These are phyloP conservation scores for Phytophthora podocarpi DNA, from an alignment of 352 stramenopile species.

Conservation along the genomic window DNA sequence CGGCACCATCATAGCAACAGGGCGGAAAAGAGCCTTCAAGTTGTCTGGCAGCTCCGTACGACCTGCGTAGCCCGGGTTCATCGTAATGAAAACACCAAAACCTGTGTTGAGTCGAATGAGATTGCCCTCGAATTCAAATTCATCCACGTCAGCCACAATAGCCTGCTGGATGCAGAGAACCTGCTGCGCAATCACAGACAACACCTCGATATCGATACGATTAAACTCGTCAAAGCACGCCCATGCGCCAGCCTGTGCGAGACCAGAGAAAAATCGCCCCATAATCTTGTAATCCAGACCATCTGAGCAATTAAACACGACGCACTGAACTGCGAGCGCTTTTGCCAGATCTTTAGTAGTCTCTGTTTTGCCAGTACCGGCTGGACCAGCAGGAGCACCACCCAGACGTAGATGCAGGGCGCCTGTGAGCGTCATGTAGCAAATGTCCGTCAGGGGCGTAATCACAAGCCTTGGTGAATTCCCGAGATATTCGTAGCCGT, in stretches of 20 bases:
- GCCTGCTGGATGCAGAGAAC: constrained; percentile 95
- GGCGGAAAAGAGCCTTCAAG: constrained; percentile 94
- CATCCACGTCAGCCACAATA: constrained; percentile 86
- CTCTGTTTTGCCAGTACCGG: constrained; percentile 95
- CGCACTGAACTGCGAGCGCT: constrained; percentile 92
- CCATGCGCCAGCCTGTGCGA: constrained; percentile 93
- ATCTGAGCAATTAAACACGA: constrained; percentile 97
- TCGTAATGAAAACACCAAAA: constrained; percentile 96
- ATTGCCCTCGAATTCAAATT: constrained; percentile 95
- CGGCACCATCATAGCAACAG: constrained; percentile 95
- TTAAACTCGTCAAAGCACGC: constrained; percentile 98
- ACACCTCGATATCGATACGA: constrained; percentile 95
- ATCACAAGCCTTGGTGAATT: constrained; percentile 87
- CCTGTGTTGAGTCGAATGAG: constrained; percentile 90
- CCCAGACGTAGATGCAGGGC: constrained; percentile 92
- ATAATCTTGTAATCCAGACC: constrained; percentile 97
- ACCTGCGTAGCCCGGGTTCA: constrained; percentile 95
- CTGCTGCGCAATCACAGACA: constrained; percentile 96
- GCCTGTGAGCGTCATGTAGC: constrained; percentile 95
- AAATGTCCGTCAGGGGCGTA: constrained; percentile 87
- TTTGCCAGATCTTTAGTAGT: constrained; percentile 96
- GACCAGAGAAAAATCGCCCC: constrained; percentile 94
- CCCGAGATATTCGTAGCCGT: constrained; percentile 86
- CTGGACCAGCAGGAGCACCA: constrained; percentile 91
- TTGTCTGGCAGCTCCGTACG: constrained; percentile 94